Evolutionary conservation across 345 rosid species (phyloP).

Genomic region (Sisymbrium altissimum): DNA sequence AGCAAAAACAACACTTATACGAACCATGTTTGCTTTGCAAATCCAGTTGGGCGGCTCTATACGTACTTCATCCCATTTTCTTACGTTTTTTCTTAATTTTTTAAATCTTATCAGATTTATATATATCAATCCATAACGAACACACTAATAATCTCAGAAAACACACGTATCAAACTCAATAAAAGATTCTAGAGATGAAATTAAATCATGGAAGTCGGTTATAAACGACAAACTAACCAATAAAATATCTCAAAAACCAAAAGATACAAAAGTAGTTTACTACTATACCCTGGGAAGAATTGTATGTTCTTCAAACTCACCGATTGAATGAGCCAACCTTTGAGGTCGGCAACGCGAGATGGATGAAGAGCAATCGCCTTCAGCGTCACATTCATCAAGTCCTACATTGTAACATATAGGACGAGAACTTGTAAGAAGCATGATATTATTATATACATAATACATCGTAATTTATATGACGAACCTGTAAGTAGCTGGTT

Average conservation of each 20-base stretch:
- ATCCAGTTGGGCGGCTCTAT: not conserved
- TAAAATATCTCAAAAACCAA: slow-evolving; percentile 11
- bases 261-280: not conserved
- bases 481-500: not conserved
- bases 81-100: too few relatives aligned
- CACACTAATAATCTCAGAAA: not conserved
- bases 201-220: slow-evolving; percentile 7
- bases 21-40: not conserved
- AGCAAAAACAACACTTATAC: not conserved
- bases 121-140: not conserved
- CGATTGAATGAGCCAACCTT: not conserved
- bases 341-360: slow-evolving; percentile 27
- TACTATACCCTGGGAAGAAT: slow-evolving; percentile 4
- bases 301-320: not conserved
- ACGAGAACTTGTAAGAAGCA: not conserved
- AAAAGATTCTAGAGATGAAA: not conserved
- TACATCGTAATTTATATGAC: not conserved
- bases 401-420: not conserved
- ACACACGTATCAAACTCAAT: too few relatives aligned
- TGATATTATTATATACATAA: too few relatives aligned
- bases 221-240: slow-evolving; percentile 5
- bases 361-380: slow-evolving; percentile 15
- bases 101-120: not conserved
- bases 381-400: slow-evolving; percentile 12
- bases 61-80: not conserved